Conservation (phyloP, 305 asterid species). For the Fraxinus baroniana region DNA sequence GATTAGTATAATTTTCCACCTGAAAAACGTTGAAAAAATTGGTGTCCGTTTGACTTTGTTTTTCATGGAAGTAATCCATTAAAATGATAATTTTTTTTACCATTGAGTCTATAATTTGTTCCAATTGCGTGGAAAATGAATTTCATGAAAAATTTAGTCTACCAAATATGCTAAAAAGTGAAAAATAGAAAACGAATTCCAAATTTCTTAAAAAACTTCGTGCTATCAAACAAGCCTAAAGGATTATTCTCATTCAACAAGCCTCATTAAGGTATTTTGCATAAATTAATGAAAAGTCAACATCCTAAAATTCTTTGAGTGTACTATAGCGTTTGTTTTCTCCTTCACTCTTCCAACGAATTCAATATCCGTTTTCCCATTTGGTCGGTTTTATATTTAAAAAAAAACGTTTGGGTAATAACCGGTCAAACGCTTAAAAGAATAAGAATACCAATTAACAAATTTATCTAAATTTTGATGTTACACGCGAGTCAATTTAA, state of each 20-base stretch:
- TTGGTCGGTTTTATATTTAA: neutral
- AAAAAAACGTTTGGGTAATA: neutral
- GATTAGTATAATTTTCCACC: too few species aligned
- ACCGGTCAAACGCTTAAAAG: neutral
- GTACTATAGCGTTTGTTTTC: conserved; percentile 11
- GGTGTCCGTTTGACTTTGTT: too few species aligned
- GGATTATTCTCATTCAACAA: conserved; percentile 13
- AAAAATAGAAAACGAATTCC: too few species aligned
- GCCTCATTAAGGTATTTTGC: conserved; percentile 10
- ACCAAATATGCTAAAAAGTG: too few species aligned
- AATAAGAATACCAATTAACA: neutral
- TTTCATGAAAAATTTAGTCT: too few species aligned
- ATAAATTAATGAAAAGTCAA: neutral
- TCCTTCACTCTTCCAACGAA: conserved; percentile 4
- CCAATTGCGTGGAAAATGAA: too few species aligned
- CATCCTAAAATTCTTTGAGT: conserved; percentile 30
- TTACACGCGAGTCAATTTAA: neutral
- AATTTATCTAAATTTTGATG: neutral
- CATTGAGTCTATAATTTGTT: too few species aligned
- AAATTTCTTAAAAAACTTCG: too few species aligned
- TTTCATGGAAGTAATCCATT: too few species aligned
- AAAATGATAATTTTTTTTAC: too few species aligned
- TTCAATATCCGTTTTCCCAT: conserved; percentile 3
- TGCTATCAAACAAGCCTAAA: neutral
- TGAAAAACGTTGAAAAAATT: too few species aligned